These are phyloP conservation scores for Arthroderma sp. DNA, from an alignment of 2,329 filamentous ascomycete species.

Conservation along the genomic window DNA sequence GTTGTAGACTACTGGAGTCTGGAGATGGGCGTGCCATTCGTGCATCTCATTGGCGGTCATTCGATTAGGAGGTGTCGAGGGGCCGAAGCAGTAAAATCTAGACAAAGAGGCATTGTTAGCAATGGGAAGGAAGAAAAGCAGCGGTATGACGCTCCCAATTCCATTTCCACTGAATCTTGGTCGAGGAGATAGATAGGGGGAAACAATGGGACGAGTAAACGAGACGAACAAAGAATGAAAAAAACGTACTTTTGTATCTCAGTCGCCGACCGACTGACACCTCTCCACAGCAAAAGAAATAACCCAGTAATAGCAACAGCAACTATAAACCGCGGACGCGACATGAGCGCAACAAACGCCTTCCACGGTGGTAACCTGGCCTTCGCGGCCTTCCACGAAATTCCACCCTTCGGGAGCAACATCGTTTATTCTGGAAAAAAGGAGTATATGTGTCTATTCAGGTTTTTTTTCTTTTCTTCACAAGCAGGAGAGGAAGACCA, in stretches of 20 bases:
- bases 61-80: slow-evolving; percentile 86
- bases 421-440: slow-evolving; percentile 23
- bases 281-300: slow-evolving; percentile 75
- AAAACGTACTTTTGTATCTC: slow-evolving; percentile 75
- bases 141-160: not conserved
- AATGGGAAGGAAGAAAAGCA: not conserved
- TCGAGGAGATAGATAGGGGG: not conserved
- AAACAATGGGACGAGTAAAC: not conserved
- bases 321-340: slow-evolving; percentile 64
- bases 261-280: slow-evolving; percentile 62
- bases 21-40: slow-evolving; percentile 74
- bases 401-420: slow-evolving; percentile 80
- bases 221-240: not conserved
- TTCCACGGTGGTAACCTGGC: slow-evolving; percentile 64
- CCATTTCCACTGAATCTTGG: too few species aligned
- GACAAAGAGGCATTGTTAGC: slow-evolving; percentile 8
- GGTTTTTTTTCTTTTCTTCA: too few species aligned
- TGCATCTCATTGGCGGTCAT: slow-evolving; percentile 87
- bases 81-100: slow-evolving; percentile 96
- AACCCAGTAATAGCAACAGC: slow-evolving; percentile 57
- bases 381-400: slow-evolving; percentile 85
- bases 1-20: slow-evolving; percentile 93
- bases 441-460: too few species aligned
- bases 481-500: too few species aligned
- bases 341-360: slow-evolving; percentile 56